phyloP scores from a whole-genome alignment of 257 asterid species.

The Cordia subcordata region DNA sequence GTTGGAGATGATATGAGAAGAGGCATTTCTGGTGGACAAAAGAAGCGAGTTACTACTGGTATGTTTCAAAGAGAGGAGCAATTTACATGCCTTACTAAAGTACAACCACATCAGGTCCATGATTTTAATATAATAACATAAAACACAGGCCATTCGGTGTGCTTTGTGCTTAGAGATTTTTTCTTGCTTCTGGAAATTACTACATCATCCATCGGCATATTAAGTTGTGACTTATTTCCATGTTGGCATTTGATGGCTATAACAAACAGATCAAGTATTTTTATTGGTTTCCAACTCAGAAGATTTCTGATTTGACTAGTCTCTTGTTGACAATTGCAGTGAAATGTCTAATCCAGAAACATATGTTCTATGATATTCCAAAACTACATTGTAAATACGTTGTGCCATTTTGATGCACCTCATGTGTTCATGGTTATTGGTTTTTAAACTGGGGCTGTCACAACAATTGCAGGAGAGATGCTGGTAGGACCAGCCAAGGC shows the following conservation, averaged over 20 bases:
- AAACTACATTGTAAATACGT: too few species aligned
- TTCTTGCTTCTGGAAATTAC: neutral
- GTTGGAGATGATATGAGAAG: slow-evolving; percentile 95
- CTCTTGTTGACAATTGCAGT: too few species aligned
- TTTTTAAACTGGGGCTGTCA: neutral
- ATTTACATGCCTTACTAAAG: neutral
- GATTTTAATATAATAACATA: too few species aligned
- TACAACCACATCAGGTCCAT: too few species aligned
- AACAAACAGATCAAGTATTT: neutral
- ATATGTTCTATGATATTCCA: too few species aligned
- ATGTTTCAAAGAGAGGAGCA: slow-evolving; percentile 3
- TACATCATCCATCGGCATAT: too few species aligned
- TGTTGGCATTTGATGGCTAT: too few species aligned
- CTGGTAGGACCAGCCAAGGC: slow-evolving; percentile 90
- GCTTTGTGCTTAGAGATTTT: neutral
- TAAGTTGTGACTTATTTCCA: too few species aligned
- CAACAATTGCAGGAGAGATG: slow-evolving; percentile 64
- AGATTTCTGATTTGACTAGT: neutral
- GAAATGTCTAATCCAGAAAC: too few species aligned
- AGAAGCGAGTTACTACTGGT: slow-evolving; percentile 90
- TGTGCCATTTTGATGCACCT: too few species aligned
- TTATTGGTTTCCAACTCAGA: neutral
- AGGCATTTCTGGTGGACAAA: slow-evolving; percentile 95
- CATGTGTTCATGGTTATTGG: too few species aligned
- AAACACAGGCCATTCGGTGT: neutral